These are phyloP conservation scores for Fusarium piperis DNA, from an alignment of 2,329 filamentous ascomycete species.

Conservation along the genomic window DNA sequence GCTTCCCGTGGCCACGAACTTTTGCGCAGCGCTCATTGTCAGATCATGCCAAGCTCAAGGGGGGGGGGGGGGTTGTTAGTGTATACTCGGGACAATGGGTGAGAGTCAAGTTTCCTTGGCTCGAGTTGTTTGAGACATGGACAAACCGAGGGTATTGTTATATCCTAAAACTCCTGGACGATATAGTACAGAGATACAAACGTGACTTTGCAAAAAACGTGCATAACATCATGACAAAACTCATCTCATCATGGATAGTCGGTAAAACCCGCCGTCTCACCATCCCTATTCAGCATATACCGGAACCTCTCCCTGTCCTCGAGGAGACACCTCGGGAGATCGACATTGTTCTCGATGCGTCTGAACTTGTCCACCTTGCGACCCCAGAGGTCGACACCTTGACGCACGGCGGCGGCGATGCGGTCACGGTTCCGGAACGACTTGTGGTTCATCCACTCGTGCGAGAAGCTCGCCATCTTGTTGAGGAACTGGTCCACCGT, in stretches of 20 bases:
- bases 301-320: slow-evolving; percentile 51
- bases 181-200: not conserved
- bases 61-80: not conserved
- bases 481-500: slow-evolving; percentile 64
- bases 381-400: slow-evolving; percentile 65
- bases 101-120: not conserved
- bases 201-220: not conserved
- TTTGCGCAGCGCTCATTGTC: not conserved
- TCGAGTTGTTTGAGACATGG: not conserved
- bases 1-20: not conserved
- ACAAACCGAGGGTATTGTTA: slow-evolving; percentile 1
- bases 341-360: slow-evolving; percentile 59
- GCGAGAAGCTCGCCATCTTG: slow-evolving; percentile 67
- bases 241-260: slow-evolving; percentile 52
- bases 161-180: not conserved
- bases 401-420: slow-evolving; percentile 61
- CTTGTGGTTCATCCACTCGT: slow-evolving; percentile 61
- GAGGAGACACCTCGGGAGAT: slow-evolving; percentile 62
- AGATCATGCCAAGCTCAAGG: not conserved
- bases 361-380: slow-evolving; percentile 58
- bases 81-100: not conserved
- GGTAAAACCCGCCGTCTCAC: slow-evolving; percentile 57
- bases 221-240: not conserved
- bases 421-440: slow-evolving; percentile 57
- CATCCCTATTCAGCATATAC: slow-evolving; percentile 59